A percentile compares a stretch with the other conserved stretches of the same genome.
Conservation (phyloP, 164 flowering plant species). For the Saururus chinensis region DNA sequence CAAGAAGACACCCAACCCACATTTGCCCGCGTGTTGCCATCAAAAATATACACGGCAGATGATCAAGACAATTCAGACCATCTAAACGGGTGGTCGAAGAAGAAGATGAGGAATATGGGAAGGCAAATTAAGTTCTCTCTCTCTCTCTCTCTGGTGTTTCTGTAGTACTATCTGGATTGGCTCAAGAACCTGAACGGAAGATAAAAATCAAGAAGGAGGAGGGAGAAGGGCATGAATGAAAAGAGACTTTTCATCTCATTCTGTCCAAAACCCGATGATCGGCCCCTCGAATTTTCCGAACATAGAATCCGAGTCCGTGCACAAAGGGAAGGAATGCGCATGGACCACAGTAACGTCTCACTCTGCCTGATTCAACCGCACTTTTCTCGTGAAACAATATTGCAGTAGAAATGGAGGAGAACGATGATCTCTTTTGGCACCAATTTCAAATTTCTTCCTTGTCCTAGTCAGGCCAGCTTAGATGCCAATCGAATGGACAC, state of each 20-base stretch:
- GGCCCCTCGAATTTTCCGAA: background rate
- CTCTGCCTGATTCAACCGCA: background rate
- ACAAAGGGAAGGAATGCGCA: background rate
- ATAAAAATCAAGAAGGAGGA: background rate
- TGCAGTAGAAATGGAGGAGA: too few relatives aligned
- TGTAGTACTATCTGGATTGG: background rate
- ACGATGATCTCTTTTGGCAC: too few relatives aligned
- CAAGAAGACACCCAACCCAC: background rate
- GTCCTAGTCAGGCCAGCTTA: too few relatives aligned
- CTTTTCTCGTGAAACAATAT: background rate
- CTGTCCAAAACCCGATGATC: background rate
- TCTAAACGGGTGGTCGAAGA: too few relatives aligned
- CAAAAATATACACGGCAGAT: too few relatives aligned
- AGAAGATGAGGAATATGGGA: too few relatives aligned
- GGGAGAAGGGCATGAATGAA: background rate
- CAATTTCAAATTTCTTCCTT: too few relatives aligned
- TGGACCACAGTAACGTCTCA: background rate
- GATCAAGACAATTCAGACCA: too few relatives aligned
- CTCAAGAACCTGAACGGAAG: background rate
- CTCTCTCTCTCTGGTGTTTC: background rate
- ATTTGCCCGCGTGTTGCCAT: too few relatives aligned
- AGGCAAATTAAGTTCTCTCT: background rate
- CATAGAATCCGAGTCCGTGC: background rate
- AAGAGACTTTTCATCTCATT: background rate
- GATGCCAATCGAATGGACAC: too few relatives aligned